phyloP scores from a whole-genome alignment of 1,139 yeast species.

The Hemisphaericaspora xylofermentans region DNA sequence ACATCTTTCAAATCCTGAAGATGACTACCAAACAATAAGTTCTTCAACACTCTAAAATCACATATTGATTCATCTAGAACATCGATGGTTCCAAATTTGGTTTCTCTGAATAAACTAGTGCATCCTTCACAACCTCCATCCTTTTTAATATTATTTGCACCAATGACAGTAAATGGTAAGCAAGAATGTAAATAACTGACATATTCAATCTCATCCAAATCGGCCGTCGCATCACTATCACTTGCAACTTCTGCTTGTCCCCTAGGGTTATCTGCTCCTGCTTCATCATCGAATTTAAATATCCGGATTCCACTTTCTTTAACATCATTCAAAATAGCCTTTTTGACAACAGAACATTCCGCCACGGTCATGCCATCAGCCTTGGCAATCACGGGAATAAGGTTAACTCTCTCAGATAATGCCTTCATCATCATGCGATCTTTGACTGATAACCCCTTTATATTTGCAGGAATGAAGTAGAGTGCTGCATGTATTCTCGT shows the following conservation, averaged over 20 bases:
- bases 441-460: slow-evolving; percentile 44
- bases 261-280: slow-evolving; percentile 1
- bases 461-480: slow-evolving; percentile 59
- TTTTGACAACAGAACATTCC: slow-evolving; percentile 47
- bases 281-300: slow-evolving; percentile 41
- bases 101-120: slow-evolving; percentile 12
- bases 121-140: slow-evolving; percentile 1
- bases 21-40: slow-evolving; percentile 63
- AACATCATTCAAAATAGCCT: slow-evolving; percentile 44
- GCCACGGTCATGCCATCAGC: slow-evolving; percentile 52
- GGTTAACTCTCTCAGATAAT: slow-evolving; percentile 51
- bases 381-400: slow-evolving; percentile 70
- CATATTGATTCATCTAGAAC: slow-evolving; percentile 51
- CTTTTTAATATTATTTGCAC: slow-evolving; percentile 12
- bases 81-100: slow-evolving; percentile 22
- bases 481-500: slow-evolving; percentile 63
- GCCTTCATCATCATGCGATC: slow-evolving; percentile 52
- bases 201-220: slow-evolving; percentile 12
- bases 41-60: slow-evolving; percentile 58
- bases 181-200: slow-evolving; percentile 15
- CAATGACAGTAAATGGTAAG: slow-evolving; percentile 25
- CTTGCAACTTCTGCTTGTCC: slow-evolving; percentile 7
- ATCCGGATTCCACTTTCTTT: slow-evolving; percentile 42
- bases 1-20: slow-evolving; percentile 65
- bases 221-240: slow-evolving; percentile 9